A percentile compares a stretch with the other conserved stretches of the same genome.
phyloP scores from a whole-genome alignment of 257 asterid species.

The Henckelia pumila region DNA sequence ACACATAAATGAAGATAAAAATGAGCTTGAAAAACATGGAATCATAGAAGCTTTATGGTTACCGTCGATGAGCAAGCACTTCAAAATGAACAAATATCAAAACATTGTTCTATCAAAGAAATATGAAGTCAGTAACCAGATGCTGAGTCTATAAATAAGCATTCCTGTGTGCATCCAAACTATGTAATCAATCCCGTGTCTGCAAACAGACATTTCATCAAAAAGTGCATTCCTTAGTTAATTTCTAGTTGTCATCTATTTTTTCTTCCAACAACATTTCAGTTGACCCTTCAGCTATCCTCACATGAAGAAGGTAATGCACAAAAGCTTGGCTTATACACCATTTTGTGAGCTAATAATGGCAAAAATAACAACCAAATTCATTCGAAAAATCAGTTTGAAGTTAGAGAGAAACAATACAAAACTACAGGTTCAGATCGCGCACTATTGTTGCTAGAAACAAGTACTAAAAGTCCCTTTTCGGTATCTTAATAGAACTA shows the following conservation, averaged over 20 bases:
- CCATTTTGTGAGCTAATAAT: too few species aligned
- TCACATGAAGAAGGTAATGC: background rate
- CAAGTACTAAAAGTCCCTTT: background rate
- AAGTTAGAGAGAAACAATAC: background rate
- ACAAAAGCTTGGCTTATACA: background rate
- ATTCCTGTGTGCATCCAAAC: background rate
- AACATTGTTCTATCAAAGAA: background rate
- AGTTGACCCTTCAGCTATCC: background rate
- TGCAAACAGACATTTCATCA: background rate
- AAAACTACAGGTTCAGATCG: background rate
- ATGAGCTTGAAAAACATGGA: slow-evolving; percentile 10
- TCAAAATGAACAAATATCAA: background rate
- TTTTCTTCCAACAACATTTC: background rate
- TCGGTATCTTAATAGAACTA: background rate
- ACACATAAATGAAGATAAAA: background rate
- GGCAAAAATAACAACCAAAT: background rate
- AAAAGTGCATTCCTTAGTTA: slow-evolving; percentile 9
- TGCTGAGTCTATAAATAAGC: background rate
- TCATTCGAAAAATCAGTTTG: background rate
- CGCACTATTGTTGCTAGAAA: background rate
- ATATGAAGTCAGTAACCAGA: background rate
- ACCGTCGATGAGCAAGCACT: background rate
- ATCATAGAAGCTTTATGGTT: background rate
- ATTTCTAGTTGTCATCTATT: background rate
- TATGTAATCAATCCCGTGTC: background rate